Percentiles rank a stretch among this genome's conserved stretches.
These are phyloP conservation scores for Vitis cinerea DNA, from an alignment of 164 flowering plant species.

Conservation along the genomic window DNA sequence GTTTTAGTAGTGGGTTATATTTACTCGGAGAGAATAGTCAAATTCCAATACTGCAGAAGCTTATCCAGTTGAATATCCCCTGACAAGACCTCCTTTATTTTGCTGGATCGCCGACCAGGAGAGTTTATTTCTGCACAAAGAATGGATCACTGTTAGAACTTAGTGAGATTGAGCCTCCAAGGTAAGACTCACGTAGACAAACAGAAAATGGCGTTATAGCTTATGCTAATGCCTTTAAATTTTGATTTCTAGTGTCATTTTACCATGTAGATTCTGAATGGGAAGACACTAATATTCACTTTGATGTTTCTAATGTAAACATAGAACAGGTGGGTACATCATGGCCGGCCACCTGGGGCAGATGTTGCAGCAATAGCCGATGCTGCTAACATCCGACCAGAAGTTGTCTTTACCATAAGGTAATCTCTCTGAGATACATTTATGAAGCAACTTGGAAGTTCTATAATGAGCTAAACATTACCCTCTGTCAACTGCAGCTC, in stretches of 20 bases:
- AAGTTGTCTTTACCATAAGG: conserved; percentile 71
- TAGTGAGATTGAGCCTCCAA: conserved; percentile 41
- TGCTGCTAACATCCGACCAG: conserved; percentile 49
- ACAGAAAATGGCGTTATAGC: neutral
- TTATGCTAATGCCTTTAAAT: neutral
- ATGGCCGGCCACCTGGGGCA: conserved; percentile 78
- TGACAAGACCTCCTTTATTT: conserved; percentile 15
- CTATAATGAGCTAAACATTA: conserved; percentile 15
- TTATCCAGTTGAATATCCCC: neutral
- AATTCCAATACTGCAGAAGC: neutral
- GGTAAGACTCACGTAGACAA: conserved; percentile 34
- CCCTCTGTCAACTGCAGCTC: conserved; percentile 49
- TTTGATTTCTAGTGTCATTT: conserved; percentile 7
- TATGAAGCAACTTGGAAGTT: neutral
- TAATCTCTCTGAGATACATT: conserved; percentile 18
- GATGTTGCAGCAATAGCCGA: conserved; percentile 75
- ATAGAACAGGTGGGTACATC: conserved; percentile 67
- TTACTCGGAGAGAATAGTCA: neutral
- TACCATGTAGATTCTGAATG: conserved; percentile 7
- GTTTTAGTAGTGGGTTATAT: neutral
- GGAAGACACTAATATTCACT: conserved; percentile 7
- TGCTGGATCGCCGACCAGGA: conserved; percentile 39
- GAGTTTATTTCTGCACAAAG: conserved; percentile 62
- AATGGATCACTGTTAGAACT: conserved; percentile 67
- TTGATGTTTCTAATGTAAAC: conserved; percentile 12